A percentile compares a stretch with the other conserved stretches of the same genome.
Conservation (phyloP, 106 monocot genomes). For the Acanthochlamys bracteata region DNA sequence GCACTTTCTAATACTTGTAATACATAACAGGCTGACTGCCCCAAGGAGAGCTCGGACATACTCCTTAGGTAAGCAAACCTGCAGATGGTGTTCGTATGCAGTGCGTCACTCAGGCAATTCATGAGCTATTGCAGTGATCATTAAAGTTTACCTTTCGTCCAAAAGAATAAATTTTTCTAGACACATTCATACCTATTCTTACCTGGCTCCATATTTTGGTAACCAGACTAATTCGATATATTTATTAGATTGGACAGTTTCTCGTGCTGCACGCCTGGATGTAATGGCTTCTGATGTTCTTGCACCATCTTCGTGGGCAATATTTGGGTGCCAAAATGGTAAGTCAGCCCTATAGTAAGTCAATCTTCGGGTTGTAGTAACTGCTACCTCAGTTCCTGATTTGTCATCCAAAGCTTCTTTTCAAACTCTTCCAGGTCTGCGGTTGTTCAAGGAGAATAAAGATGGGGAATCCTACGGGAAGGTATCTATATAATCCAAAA, state of each 20-base stretch:
- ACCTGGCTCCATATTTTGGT: too few relatives aligned
- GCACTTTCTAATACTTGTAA: background rate
- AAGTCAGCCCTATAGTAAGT: too few relatives aligned
- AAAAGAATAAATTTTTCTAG: background rate
- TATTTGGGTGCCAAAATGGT: constrained; percentile 97
- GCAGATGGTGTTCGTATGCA: background rate
- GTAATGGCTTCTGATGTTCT: constrained; percentile 62
- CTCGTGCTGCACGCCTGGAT: constrained; percentile 38
- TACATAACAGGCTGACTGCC: background rate
- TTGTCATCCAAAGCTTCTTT: background rate
- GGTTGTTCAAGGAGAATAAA: constrained; percentile 78
- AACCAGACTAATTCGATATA: background rate
- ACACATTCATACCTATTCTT: too few relatives aligned
- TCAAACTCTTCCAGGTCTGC: constrained; percentile 46
- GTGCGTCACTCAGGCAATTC: background rate
- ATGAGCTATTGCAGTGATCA: too few relatives aligned
- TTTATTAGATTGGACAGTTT: constrained; percentile 75
- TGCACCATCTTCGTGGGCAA: constrained; percentile 84
- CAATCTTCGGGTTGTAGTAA: background rate
- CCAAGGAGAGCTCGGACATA: background rate
- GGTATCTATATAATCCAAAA: too few relatives aligned
- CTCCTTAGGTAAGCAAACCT: constrained; percentile 55
- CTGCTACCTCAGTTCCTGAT: background rate
- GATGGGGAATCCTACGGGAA: constrained; percentile 47
- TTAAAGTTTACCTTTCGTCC: too few relatives aligned